Base-by-base conservation (phyloP, 768 basidiomycete genomes). In the Guyanaporus albipodus region DNA sequence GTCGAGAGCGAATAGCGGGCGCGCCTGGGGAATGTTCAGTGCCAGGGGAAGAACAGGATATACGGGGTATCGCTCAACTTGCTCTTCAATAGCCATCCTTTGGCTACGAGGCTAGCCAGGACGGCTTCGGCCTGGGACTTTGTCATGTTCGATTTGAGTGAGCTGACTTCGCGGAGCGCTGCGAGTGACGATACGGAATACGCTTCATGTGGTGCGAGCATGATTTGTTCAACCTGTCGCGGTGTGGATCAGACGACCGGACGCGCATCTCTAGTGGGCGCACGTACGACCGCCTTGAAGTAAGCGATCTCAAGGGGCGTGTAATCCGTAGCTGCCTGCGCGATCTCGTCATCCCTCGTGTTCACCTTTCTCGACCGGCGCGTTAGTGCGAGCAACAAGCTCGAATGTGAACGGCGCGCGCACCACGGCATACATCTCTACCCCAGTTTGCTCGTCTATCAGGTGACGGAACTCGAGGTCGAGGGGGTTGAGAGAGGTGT, bases 271-370 rank as follows among this genome's bases (percentile, higher is more conserved):
- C 8, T n/a, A 21, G 22, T 5, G 22, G 22, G 8, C 38, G 29
- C 12, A 68, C 84, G 48, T 59, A 91, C 91, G 49, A 93, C 71
- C 4, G 81, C 80, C 68, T 84, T 91, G 74, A 92, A 93, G 68
- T 81, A 93, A 0, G 81, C 73, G 42, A 93, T 91, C 65, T 95
- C 91, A 26, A 71, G 68, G 0, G 88, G 71, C 2, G 76, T 77
- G 58, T 92, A 95, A 32, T 89, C 87, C 0, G 89, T 91, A 4
- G 91, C 91, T 61, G 88, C 67, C 60, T 91, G 90, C 0, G 91
- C 85, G 27, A 92, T 74, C 43, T 83, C 83, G 57, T 94, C 91
- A 15, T 81, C 83, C 51, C 82, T 87, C 8, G 76, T 70, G 60
- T 94, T 95, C 36, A 90, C 82, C 91, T 93, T 44, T 4, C 29